A percentile compares a stretch with the other conserved stretches of the same genome.
phyloP scores from a whole-genome alignment of 768 basidiomycete species.

The Fomitopsis serialis region DNA sequence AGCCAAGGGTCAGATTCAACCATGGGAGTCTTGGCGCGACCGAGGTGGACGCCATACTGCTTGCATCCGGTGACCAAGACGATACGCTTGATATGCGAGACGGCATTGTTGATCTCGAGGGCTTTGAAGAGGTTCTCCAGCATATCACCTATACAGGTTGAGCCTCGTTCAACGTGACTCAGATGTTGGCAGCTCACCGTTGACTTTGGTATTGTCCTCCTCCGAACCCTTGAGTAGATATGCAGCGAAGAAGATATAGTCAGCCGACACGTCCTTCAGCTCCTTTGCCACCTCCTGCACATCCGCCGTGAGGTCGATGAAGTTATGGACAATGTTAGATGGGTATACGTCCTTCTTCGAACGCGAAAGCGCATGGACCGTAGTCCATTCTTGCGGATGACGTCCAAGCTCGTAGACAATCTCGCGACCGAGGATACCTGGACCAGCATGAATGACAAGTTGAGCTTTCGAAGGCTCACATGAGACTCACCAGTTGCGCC shows the following conservation, averaged over 20 bases:
- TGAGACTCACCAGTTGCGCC: not conserved
- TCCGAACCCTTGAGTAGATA: not conserved
- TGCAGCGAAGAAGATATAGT: not conserved
- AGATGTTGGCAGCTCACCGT: too few species aligned
- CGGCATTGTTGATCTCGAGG: not conserved
- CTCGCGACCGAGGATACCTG: not conserved
- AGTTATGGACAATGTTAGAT: not conserved
- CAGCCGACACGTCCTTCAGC: not conserved
- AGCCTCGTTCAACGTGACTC: not conserved
- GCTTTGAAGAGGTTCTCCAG: not conserved
- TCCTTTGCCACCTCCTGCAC: not conserved
- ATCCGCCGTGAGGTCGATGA: not conserved
- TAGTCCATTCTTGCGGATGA: not conserved
- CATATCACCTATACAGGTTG: not conserved
- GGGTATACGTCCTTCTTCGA: not conserved
- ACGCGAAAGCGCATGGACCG: not conserved
- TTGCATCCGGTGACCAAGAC: not conserved
- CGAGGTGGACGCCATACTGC: not conserved
- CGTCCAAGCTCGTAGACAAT: not conserved
- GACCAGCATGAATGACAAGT: not conserved
- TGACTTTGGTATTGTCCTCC: not conserved
- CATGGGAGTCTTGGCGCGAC: not conserved
- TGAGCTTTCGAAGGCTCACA: not conserved
- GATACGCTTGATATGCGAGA: not conserved
- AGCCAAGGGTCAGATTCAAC: not conserved